Percentiles rank a stretch among this genome's conserved stretches.
phyloP scores from a whole-genome alignment of 192 early-diverging fungal genomes.

The Coemansia sp. region DNA sequence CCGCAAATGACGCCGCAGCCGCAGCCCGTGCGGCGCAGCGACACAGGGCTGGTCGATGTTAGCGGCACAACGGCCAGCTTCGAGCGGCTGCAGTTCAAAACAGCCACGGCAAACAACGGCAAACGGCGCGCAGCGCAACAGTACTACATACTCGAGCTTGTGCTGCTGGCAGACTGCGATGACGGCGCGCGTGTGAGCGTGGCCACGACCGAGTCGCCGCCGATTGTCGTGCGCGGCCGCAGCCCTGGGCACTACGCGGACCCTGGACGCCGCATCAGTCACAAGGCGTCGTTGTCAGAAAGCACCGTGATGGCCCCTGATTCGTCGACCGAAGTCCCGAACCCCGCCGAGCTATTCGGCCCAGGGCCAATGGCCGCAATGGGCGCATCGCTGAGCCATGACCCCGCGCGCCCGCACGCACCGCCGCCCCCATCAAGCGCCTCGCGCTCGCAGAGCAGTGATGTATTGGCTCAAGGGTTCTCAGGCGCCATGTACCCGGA shows the following conservation, averaged over 20 bases:
- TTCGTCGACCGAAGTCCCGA: no score
- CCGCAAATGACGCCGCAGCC: constrained; percentile 74
- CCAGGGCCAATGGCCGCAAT: no score
- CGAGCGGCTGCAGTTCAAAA: constrained; percentile 96
- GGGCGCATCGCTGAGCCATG: constrained; percentile 8
- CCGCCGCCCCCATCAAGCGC: background rate
- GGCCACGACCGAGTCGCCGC: constrained; percentile 71
- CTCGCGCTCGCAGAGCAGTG: background rate
- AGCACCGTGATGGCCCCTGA: background rate
- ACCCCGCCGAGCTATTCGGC: no score
- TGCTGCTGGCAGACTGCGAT: constrained; percentile 72
- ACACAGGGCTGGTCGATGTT: constrained; percentile 17
- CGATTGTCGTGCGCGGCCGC: constrained; percentile 89
- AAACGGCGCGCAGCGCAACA: constrained; percentile 93
- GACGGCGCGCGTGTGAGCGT: constrained; percentile 57
- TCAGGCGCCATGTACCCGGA: background rate
- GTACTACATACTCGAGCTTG: constrained; percentile 82
- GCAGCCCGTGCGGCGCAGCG: constrained; percentile 59
- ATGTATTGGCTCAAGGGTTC: background rate
- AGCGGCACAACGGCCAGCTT: constrained; percentile 65
- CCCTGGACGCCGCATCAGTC: background rate
- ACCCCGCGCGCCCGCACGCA: background rate
- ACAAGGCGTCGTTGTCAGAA: background rate
- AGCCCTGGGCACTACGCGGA: constrained; percentile 93
- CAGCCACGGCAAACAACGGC: constrained; percentile 93